Base-by-base conservation (phyloP, 2,329 filamentous ascomycete genomes). In the Sodiomyces alkalinus region DNA sequence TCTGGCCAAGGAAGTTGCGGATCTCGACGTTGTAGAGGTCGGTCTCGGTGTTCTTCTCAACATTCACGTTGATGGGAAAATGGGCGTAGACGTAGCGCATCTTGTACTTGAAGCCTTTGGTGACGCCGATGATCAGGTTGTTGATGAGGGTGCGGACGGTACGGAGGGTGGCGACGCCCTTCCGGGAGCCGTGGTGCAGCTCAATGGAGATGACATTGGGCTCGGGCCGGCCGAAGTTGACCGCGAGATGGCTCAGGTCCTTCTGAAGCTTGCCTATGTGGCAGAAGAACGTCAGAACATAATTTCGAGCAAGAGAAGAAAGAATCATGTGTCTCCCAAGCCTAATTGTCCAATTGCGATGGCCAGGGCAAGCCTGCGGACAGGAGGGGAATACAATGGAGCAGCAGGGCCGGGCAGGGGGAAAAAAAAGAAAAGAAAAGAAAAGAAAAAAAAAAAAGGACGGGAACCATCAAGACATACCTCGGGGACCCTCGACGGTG, bases 21-120 rank as follows among this genome's bases (percentile, higher is more conserved):
- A 98, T 96, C 78, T 98, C 90, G 55, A 98, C 81, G 64, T 92
- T 80, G 57, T 55, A 80, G 49, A 77, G 64, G 47, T 77, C 86
- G 41, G 82, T 90, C 68, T 96, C 90, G 54, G 62, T 59, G 74
- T 87, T 87, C 80, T 94, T 86, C 52, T 93, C 85, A 47, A 98
- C 64, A 74, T 94, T 96, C 69, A 98, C 87, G 75, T 98, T 98
- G 83, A 98, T 98, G 65, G 90, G 90, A 60, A 98, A 98, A 79
- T 98, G 90, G 60, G 90, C 90, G 63, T 98, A 98, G 64, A 98
- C 90, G 71, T 98, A 98, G 55, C 92, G 83, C 87, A 98, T 96
- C 82, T 98, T 98, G 80, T 98, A 98, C 72, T 92, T 92, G 82
- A 80, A 98, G 48, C 90, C 90, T 73, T 87, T 92, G 60, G 90